These are phyloP conservation scores for Salix viminalis DNA, from an alignment of 345 rosid genomes.

Conservation along the genomic window DNA sequence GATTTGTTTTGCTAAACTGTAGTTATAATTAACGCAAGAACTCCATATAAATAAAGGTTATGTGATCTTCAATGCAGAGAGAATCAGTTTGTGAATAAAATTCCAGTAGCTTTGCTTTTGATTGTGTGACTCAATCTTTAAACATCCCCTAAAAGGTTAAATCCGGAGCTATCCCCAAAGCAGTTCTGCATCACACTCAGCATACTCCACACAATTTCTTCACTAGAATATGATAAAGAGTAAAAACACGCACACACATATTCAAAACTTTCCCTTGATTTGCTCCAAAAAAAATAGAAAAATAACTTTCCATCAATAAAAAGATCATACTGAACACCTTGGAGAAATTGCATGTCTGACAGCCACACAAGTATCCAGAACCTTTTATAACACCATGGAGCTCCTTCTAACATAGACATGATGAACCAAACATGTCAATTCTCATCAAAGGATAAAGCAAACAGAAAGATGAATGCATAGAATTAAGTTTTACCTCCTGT, in stretches of 20 bases:
- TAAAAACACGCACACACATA: no score
- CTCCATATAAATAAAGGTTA: no score
- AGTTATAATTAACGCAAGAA: no score
- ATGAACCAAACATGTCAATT: conserved; percentile 10
- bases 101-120: no score
- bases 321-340: conserved; percentile 30
- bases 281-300: no score
- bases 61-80: no score
- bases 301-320: neutral
- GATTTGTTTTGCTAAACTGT: no score
- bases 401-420: conserved; percentile 40
- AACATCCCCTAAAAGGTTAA: no score
- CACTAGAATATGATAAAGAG: no score
- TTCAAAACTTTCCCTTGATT: neutral
- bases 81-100: no score
- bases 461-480: neutral
- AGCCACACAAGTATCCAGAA: conserved; percentile 56
- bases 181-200: neutral
- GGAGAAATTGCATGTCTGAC: conserved; percentile 45
- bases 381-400: conserved; percentile 47
- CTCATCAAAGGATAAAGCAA: conserved; percentile 9
- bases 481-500: conserved; percentile 43
- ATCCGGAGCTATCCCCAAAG: no score
- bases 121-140: no score
- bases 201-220: neutral